Base-by-base conservation (phyloP, 345 rosid genomes). In the Iberis pinnata region DNA sequence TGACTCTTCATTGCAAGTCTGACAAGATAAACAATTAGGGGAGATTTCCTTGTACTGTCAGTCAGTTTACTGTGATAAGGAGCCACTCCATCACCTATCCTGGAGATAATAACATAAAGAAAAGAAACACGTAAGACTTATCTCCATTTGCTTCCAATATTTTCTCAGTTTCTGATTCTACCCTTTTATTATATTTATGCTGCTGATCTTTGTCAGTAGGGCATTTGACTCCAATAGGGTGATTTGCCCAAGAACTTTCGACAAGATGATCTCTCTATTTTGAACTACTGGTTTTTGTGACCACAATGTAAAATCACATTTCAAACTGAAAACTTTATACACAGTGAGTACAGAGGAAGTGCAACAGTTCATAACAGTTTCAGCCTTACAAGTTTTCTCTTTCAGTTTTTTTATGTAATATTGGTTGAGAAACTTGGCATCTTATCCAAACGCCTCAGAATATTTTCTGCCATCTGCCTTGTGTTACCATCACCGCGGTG, bases 401-500 rank as follows among this genome's bases (percentile, higher is more conserved):
- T 26, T 55, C 56, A 26, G 20, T 40, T 61, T 18, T 60, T 70
- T 62, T 75, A 80, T 65, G 73, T 48, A 42, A 75, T 61, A 58
- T 42, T 26, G 65, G 80, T 55, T 32, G 74, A 73, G 51, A 63
- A 67, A 61, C 50, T 67, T 38, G 95, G 92, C 80, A 80, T 76
- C 83, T 73, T 79, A 56, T 90, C 84, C 68, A 90, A 61, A 69
- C 74, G 82, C 70, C 78, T 70, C 62, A 90, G 59, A 53, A 87
- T 76, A 63, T 78, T 82, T 70, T 87, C 95, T 25, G 98, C 98
- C 65, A 80, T 79, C 74, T 80, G 87, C 75, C 76, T 84, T 15
- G 94, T 82, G 49, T 70, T 62, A 32, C 76, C 78, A 57, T 82
- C 81, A 17, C 95, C 95, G 16, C 81, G 83, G 58, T 84, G 98